Evolutionary conservation across 768 basidiomycete species (phyloP).

Genomic region (Phlebiopsis flavidoalba): DNA sequence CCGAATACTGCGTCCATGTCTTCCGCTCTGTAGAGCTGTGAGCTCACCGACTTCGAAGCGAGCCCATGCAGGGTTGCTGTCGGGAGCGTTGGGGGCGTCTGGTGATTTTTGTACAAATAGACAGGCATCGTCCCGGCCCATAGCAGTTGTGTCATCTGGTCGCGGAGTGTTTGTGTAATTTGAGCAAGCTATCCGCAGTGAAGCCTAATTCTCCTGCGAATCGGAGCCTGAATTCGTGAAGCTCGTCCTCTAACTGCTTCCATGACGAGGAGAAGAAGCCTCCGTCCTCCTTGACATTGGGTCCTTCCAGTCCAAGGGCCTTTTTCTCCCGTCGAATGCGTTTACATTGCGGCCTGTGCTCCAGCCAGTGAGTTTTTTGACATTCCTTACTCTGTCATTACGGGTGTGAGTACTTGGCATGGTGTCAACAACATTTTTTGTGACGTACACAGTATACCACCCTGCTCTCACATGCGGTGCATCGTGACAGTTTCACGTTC

Average conservation of each 20-base stretch:
- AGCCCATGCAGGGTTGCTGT: neutral
- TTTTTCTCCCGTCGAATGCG: neutral
- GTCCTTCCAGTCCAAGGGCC: too few relatives aligned
- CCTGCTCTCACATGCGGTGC: neutral
- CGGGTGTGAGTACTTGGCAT: too few relatives aligned
- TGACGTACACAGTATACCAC: neutral
- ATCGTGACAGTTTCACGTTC: neutral
- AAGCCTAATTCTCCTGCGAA: neutral
- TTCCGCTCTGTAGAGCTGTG: neutral
- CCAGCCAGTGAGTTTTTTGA: neutral
- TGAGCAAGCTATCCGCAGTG: neutral
- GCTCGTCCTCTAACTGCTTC: neutral
- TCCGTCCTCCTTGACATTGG: neutral
- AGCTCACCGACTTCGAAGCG: neutral
- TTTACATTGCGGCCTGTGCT: neutral
- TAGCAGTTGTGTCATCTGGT: neutral
- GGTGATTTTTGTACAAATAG: neutral
- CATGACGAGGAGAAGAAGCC: too few relatives aligned
- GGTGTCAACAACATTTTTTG: neutral
- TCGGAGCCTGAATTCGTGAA: neutral
- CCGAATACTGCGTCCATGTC: neutral
- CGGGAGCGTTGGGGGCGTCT: neutral
- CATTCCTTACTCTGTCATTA: too few relatives aligned
- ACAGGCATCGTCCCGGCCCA: neutral
- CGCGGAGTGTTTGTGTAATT: neutral